Conservation (phyloP, 768 basidiomycete species). For the Mycena venus region DNA sequence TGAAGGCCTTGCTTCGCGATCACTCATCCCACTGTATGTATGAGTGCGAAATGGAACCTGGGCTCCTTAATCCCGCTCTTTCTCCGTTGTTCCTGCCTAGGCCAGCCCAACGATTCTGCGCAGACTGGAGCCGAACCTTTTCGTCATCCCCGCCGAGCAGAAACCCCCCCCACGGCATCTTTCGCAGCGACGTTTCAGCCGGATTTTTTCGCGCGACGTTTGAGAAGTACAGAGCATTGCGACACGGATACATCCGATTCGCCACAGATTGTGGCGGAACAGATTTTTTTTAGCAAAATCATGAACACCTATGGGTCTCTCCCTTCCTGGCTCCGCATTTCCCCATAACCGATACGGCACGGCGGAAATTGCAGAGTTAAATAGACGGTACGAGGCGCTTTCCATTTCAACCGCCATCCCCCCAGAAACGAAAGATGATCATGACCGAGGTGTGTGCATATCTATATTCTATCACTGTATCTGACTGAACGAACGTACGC, state of each 20-base stretch:
- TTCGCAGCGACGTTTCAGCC: no score
- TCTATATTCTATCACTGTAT: background rate
- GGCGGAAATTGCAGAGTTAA: background rate
- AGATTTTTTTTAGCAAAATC: background rate
- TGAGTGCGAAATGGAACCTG: no score
- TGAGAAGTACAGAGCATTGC: no score
- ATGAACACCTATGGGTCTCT: background rate
- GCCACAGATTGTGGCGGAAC: background rate
- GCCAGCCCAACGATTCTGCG: no score
- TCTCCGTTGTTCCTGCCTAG: no score
- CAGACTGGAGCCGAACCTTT: no score
- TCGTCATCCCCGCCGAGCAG: no score
- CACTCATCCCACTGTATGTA: no score
- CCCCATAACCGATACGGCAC: background rate
- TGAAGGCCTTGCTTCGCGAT: no score
- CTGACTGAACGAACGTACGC: background rate
- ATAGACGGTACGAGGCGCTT: background rate
- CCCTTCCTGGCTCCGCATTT: background rate
- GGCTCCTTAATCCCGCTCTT: no score
- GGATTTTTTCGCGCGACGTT: no score
- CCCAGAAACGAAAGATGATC: background rate
- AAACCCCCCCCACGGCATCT: no score
- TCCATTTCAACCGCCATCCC: background rate
- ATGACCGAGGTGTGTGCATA: slow-evolving; percentile 3
- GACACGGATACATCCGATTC: background rate